phyloP scores from a whole-genome alignment of 768 basidiomycete species.

The Lactarius deliciosus region DNA sequence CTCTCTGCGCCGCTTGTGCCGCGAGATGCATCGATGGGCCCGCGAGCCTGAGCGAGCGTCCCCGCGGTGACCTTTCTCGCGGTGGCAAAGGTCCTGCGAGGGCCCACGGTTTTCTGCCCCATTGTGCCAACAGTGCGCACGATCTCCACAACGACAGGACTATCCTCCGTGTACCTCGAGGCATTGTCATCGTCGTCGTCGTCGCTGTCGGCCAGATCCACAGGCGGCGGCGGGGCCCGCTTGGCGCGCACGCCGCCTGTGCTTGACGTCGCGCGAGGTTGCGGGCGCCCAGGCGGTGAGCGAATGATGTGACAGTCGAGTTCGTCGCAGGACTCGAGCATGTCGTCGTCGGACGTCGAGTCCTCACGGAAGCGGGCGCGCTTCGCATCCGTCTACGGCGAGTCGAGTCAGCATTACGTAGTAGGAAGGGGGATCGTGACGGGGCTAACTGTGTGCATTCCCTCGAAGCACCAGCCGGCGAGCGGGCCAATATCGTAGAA shows the following conservation, averaged over 20 bases:
- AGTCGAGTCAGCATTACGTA: conserved; percentile 5
- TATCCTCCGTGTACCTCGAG: conserved; percentile 35
- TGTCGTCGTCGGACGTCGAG: conserved; percentile 65
- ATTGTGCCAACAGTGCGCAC: conserved; percentile 27
- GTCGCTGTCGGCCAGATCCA: conserved; percentile 25
- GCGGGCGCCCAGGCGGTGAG: conserved; percentile 26
- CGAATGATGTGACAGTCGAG: conserved; percentile 53
- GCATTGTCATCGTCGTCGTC: conserved; percentile 32
- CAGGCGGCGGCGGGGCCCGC: conserved; percentile 32
- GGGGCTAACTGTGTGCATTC: conserved; percentile 65
- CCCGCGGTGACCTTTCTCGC: conserved; percentile 20
- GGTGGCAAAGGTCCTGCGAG: conserved; percentile 29
- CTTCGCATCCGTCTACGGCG: conserved; percentile 60
- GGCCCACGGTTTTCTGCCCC: conserved; percentile 21
- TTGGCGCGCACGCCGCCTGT: conserved; percentile 31
- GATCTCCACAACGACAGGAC: conserved; percentile 36
- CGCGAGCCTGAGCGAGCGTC: not conserved
- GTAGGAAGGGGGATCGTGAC: not conserved
- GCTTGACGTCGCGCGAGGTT: conserved; percentile 10
- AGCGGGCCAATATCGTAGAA: no score
- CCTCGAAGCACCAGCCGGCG: conserved; percentile 88
- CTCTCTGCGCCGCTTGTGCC: conserved; percentile 8
- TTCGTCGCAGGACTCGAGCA: conserved; percentile 57
- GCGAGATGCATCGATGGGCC: not conserved
- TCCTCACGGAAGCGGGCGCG: conserved; percentile 80